Evolutionary conservation across 768 basidiomycete species (phyloP).

Genomic region (Boletus reticulatus): DNA sequence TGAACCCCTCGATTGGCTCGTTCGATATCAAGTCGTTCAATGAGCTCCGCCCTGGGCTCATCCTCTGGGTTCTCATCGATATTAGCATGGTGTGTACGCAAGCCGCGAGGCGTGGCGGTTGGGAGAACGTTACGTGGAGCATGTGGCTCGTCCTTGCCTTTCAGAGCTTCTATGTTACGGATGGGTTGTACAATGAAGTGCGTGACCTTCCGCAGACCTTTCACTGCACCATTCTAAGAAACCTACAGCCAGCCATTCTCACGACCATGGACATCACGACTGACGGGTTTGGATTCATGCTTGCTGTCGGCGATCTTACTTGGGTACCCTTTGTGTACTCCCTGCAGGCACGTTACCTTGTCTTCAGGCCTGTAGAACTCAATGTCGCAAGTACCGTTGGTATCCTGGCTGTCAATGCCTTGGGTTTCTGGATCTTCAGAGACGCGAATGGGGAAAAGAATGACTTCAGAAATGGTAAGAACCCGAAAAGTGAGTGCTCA

Average conservation of each 20-base stretch:
- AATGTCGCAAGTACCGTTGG: constrained; percentile 51
- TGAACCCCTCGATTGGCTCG: constrained; percentile 82
- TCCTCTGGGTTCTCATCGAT: constrained; percentile 90
- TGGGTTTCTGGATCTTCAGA: constrained; percentile 93
- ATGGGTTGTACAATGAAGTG: constrained; percentile 90
- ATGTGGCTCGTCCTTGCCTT: constrained; percentile 88
- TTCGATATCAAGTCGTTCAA: constrained; percentile 70
- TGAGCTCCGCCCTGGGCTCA: constrained; percentile 54
- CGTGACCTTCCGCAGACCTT: background rate
- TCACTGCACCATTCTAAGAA: background rate
- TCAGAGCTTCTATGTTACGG: constrained; percentile 84
- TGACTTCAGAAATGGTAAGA: constrained; percentile 88
- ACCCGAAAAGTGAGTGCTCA: constrained; percentile 77
- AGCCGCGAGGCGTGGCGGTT: constrained; percentile 70
- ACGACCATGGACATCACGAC: constrained; percentile 98
- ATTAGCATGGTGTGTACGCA: constrained; percentile 92
- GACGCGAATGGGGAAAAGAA: constrained; percentile 91
- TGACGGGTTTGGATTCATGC: constrained; percentile 99
- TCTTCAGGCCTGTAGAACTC: constrained; percentile 82
- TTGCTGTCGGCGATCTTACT: constrained; percentile 84
- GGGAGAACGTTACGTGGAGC: constrained; percentile 73
- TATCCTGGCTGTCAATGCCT: constrained; percentile 61
- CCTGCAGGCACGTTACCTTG: constrained; percentile 92
- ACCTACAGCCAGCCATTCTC: constrained; percentile 73
- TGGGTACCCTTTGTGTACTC: constrained; percentile 97